Evolutionary conservation across 192 early-diverging fungal species (phyloP), one percentile per base, ranked within the genome.

Genomic region (Coemansia sp.): DNA sequence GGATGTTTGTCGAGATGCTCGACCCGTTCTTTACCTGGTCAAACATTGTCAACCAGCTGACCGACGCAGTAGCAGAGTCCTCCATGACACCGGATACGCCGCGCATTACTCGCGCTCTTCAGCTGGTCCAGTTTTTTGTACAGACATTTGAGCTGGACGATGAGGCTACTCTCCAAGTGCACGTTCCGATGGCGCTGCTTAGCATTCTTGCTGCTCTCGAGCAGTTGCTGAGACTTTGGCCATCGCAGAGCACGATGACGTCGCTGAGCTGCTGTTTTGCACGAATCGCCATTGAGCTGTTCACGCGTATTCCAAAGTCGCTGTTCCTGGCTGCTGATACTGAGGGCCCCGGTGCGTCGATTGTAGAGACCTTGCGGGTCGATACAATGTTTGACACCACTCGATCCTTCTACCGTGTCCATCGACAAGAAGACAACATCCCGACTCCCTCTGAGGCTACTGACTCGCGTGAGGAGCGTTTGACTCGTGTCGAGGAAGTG

Each of bases 1-100:
- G 88, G 32, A 95, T 95, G 94, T 92, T 94, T 77, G 74, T 98
- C 25, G 93, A 94, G 62, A 90, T 93, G 88, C 82, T 94, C n/a
- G 91, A 94, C 39, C 93, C 94, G 6, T 89, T 89, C 58, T 69
- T 92, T n/a, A 87, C 93, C 12, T 96, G 94, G 93, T 86, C 86
- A 46, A 87, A 90, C 47, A 71, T 93, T 6, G 86, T 87, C 15
- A 77, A 80, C 35, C 65, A 86, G 15, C 71, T 91, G 29, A 62
- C 60, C 1, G 77, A 87, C 27, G 69, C 80, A 3, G 65, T 74
- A 37, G 84, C 85, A 22, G 79, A 77, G 5, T 20, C 17, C n/a
- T 17, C 25, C 14, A 67, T 35, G 3, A 43, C 29, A 14, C 2
- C 1, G 0, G 60, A 35, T 20, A 29, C 31, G 3, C 65, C 51